These are phyloP conservation scores for Pichia exigua DNA, from an alignment of 805 yeast genomes.

Conservation along the genomic window DNA sequence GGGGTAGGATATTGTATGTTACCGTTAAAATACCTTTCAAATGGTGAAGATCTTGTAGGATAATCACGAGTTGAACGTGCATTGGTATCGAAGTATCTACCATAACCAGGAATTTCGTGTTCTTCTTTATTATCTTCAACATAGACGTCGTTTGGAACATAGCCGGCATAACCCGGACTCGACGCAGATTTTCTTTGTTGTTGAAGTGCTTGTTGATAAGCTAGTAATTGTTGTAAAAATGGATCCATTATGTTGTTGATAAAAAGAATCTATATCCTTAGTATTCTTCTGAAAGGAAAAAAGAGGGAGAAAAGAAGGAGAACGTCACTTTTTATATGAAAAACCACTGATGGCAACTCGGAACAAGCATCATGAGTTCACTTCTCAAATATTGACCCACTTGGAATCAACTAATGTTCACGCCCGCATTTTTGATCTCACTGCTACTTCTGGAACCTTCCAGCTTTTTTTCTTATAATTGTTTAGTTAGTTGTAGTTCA, in stretches of 20 bases:
- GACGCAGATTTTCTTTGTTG: not conserved
- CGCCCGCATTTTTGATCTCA: not conserved
- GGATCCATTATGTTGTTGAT: conserved; percentile 1
- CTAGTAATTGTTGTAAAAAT: conserved; percentile 4
- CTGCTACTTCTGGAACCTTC: not conserved
- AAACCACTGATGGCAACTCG: not conserved
- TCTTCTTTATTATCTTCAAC: not conserved
- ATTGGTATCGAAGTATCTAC: not conserved
- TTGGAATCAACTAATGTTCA: not conserved
- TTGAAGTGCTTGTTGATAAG: conserved; percentile 1
- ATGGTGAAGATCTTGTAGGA: not conserved
- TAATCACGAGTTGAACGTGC: not conserved
- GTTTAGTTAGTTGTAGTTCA: not conserved
- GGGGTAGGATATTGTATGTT: not conserved
- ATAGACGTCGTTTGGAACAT: not conserved
- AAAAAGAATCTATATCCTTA: not conserved
- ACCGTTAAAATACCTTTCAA: not conserved
- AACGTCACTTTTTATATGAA: not conserved
- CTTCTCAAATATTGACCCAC: not conserved
- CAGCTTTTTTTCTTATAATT: not conserved
- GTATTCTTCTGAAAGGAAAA: not conserved
- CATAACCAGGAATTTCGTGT: not conserved
- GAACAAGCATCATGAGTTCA: too few relatives aligned
- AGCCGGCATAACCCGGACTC: not conserved
- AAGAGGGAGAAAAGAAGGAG: not conserved